These are phyloP conservation scores for Phaeolepiota aurea DNA, from an alignment of 768 basidiomycete species.

Conservation along the genomic window DNA sequence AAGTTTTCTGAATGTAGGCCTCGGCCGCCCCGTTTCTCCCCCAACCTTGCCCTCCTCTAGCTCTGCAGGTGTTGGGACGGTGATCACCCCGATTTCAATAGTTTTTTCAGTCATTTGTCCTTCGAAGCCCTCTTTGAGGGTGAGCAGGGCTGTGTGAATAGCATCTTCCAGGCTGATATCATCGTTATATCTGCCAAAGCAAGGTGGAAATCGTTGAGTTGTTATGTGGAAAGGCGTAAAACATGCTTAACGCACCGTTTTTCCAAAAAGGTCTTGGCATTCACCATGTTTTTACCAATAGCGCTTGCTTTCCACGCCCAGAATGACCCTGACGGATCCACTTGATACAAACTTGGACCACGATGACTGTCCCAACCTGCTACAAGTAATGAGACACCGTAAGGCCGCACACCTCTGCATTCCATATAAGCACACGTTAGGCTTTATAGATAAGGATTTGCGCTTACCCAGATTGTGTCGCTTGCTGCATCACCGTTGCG, in stretches of 20 bases:
- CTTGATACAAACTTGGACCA: constrained; percentile 97
- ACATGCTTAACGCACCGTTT: constrained; percentile 64
- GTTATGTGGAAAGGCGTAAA: constrained; percentile 11
- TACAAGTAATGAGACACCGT: constrained; percentile 93
- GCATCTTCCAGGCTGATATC: constrained; percentile 98
- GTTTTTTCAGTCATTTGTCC: constrained; percentile 99
- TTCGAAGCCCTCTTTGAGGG: constrained; percentile 98
- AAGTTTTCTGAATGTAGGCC: constrained; percentile 90
- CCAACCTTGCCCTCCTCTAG: constrained; percentile 66
- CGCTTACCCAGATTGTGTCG: constrained; percentile 90
- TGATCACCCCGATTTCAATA: constrained; percentile 96
- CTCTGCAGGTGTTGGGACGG: constrained; percentile 69
- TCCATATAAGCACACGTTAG: constrained; percentile 15
- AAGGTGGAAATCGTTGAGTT: constrained; percentile 13
- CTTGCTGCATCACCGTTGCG: constrained; percentile 97
- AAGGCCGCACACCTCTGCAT: constrained; percentile 93
- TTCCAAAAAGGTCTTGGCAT: constrained; percentile 98
- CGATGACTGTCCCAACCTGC: constrained; percentile 94
- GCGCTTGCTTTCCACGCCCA: constrained; percentile 99
- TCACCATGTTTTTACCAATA: constrained; percentile 99
- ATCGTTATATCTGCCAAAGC: constrained; percentile 80
- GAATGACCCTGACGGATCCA: constrained; percentile 97
- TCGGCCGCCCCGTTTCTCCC: constrained; percentile 58
- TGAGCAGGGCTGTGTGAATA: constrained; percentile 96
- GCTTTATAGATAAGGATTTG: background rate